Evolutionary conservation across 495 filamentous ascomycete genomes (phyloP).

Genomic region (Cercophora samala): DNA sequence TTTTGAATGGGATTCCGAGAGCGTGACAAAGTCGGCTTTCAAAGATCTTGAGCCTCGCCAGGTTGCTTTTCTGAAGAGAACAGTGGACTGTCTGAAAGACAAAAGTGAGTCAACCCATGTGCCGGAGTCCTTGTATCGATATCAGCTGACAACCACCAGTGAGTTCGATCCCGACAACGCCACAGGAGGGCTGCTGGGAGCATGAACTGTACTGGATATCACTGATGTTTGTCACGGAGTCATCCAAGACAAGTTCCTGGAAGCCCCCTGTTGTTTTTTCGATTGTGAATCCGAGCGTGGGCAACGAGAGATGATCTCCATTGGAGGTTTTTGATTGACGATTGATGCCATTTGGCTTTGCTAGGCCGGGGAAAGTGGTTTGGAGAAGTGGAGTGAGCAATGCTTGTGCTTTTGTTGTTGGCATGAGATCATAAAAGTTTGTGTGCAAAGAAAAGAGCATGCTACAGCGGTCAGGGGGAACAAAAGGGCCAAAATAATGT

Average conservation of each 20-base stretch:
- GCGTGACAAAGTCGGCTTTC: background rate
- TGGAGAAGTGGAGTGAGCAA: background rate
- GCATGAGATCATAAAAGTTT: background rate
- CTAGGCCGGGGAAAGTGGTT: background rate
- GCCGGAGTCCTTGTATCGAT: no score
- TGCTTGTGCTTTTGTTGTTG: background rate
- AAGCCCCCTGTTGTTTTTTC: conserved; percentile 24
- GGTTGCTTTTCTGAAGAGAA: conserved; percentile 18
- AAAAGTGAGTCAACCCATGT: background rate
- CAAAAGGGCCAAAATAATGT: background rate
- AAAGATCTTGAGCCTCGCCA: conserved; percentile 21
- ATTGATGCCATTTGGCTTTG: background rate
- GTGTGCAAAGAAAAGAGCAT: background rate
- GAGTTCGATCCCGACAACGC: conserved; percentile 16
- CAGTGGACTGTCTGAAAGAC: conserved; percentile 16
- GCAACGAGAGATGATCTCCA: background rate
- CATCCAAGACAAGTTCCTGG: conserved; percentile 17
- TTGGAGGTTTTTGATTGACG: background rate
- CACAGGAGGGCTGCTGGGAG: conserved; percentile 30
- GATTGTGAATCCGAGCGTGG: conserved; percentile 22
- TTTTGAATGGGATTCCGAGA: conserved; percentile 20
- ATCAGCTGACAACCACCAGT: conserved; percentile 10
- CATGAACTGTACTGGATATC: conserved; percentile 32
- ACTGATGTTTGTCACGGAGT: conserved; percentile 24
- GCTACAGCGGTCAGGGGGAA: background rate